phyloP scores from a whole-genome alignment of 768 basidiomycete species.

The Clitopilus passeckerianus region DNA sequence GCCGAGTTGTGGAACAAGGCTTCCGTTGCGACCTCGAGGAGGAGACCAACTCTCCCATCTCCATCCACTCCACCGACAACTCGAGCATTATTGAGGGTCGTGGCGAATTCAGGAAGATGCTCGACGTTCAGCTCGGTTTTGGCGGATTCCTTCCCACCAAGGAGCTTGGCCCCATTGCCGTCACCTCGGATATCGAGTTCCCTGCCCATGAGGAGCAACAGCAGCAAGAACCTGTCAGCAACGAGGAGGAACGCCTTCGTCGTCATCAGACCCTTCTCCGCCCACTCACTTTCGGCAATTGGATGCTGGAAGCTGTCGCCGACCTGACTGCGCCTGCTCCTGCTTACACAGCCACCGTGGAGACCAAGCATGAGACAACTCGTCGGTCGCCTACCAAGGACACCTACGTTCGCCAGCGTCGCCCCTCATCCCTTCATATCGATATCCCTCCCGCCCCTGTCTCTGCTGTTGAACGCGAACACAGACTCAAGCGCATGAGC shows the following conservation, averaged over 20 bases:
- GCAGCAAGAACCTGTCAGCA: conserved; percentile 1
- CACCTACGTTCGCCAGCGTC: conserved; percentile 18
- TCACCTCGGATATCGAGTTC: conserved; percentile 24
- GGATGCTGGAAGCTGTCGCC: conserved; percentile 81
- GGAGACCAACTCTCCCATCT: conserved; percentile 7
- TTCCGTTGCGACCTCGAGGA: conserved; percentile 76
- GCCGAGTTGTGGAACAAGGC: conserved; percentile 81
- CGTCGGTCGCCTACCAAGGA: background rate
- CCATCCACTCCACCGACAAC: background rate
- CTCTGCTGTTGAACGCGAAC: conserved; percentile 17
- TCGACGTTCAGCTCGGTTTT: conserved; percentile 45
- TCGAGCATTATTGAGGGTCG: conserved; percentile 18
- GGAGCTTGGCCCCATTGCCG: conserved; percentile 21
- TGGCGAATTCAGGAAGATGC: conserved; percentile 74
- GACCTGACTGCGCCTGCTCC: conserved; percentile 43
- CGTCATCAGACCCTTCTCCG: conserved; percentile 37
- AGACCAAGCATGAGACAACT: background rate
- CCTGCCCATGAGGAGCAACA: background rate
- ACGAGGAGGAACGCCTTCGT: conserved; percentile 26
- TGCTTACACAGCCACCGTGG: background rate
- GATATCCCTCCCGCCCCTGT: conserved; percentile 17
- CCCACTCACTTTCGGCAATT: conserved; percentile 63
- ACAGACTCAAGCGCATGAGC: conserved; percentile 37
- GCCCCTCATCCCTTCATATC: conserved; percentile 34
- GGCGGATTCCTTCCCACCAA: conserved; percentile 47